A percentile compares a stretch with the other conserved stretches of the same genome.
phyloP scores from a whole-genome alignment of 768 basidiomycete species.

The Termitomyces sp. region DNA sequence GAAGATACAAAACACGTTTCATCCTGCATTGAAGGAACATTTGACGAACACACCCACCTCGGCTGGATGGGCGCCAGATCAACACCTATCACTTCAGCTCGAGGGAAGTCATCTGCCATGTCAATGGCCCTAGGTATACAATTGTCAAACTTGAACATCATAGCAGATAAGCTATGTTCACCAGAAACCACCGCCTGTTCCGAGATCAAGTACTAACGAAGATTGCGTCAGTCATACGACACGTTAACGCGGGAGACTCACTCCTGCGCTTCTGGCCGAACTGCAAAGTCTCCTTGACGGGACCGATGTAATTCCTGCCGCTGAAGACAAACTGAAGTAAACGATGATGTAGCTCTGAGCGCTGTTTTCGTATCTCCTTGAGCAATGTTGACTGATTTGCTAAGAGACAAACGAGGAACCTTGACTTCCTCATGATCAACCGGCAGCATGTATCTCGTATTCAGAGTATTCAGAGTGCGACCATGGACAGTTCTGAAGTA shows the following conservation, averaged over 20 bases:
- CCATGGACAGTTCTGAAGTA: constrained; percentile 56
- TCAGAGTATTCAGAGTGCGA: constrained; percentile 55
- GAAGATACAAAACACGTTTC: background rate
- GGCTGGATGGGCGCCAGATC: constrained; percentile 76
- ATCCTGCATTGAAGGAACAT: background rate
- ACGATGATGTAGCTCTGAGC: constrained; percentile 61
- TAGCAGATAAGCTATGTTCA: background rate
- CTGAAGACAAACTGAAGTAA: constrained; percentile 66
- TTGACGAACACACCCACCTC: constrained; percentile 38
- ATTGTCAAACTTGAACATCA: background rate
- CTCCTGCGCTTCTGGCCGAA: constrained; percentile 36
- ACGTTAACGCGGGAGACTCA: background rate
- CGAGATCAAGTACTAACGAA: constrained; percentile 1
- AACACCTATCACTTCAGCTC: constrained; percentile 64
- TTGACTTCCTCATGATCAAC: constrained; percentile 66
- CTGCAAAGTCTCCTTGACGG: constrained; percentile 55
- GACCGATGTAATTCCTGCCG: constrained; percentile 66
- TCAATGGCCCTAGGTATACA: constrained; percentile 56
- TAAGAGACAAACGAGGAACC: constrained; percentile 23
- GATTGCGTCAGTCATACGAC: background rate
- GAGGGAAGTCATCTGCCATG: constrained; percentile 71
- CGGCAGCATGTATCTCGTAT: constrained; percentile 59
- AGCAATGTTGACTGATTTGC: constrained; percentile 6
- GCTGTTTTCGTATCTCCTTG: constrained; percentile 33
- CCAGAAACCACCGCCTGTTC: constrained; percentile 2